These are phyloP conservation scores for Phytophthora chlamydospora DNA, from an alignment of 352 stramenopile species.

Conservation along the genomic window DNA sequence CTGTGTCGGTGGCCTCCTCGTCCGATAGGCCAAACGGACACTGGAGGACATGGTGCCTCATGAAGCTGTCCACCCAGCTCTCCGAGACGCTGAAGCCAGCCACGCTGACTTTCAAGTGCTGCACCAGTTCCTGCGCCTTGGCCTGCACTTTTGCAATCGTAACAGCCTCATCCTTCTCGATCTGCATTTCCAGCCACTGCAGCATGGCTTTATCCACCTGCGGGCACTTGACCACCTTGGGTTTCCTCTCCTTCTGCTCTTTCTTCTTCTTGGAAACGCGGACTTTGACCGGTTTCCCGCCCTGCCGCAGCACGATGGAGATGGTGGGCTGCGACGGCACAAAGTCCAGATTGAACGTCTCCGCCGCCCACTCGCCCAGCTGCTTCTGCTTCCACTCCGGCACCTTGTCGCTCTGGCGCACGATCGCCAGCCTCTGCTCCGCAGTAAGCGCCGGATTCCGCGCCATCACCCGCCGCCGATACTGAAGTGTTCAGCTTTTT, in stretches of 20 bases:
- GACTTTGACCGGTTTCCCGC: constrained; percentile 38
- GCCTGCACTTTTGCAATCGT: constrained; percentile 16
- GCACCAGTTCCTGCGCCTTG: constrained; percentile 22
- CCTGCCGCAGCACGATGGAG: constrained; percentile 70
- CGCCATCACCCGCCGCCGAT: constrained; percentile 13
- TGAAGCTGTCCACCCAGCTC: constrained; percentile 37
- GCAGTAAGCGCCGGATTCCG: constrained; percentile 54
- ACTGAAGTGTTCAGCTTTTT: too few relatives aligned
- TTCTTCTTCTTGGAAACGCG: constrained; percentile 54
- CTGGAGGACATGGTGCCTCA: constrained; percentile 32
- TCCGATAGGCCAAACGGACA: constrained; percentile 36
- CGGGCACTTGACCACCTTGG: constrained; percentile 65
- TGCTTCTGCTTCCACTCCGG: constrained; percentile 68
- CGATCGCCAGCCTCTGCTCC: constrained; percentile 73
- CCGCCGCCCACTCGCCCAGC: constrained; percentile 68
- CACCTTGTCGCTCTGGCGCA: constrained; percentile 66
- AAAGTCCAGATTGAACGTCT: constrained; percentile 55
- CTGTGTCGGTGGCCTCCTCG: constrained; percentile 22
- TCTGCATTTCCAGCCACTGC: constrained; percentile 56
- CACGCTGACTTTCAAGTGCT: constrained; percentile 13
- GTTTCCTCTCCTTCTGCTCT: constrained; percentile 49
- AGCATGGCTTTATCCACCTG: constrained; percentile 66
- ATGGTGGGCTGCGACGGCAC: constrained; percentile 81
- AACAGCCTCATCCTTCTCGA: constrained; percentile 31
- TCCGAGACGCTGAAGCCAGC: constrained; percentile 37